Evolutionary conservation across 1,284 basidiomycete genomes (phyloP).

Genomic region (Ceratobasidium sp.): DNA sequence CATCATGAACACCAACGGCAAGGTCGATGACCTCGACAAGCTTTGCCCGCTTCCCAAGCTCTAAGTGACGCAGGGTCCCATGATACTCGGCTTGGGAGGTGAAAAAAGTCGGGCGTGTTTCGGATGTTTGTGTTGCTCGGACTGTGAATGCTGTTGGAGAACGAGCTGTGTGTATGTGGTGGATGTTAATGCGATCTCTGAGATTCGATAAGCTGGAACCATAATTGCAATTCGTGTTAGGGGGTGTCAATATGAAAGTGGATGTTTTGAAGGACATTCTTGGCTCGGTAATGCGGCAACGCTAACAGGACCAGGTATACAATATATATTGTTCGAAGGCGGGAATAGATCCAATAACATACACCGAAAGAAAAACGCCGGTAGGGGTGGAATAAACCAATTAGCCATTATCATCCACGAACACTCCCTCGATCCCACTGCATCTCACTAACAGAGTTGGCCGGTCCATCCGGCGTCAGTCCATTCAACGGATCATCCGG

Average conservation of each 20-base stretch:
- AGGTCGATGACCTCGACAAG: conserved; percentile 39
- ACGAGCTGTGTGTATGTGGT: conserved; percentile 9
- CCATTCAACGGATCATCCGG: background rate
- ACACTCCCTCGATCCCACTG: conserved; percentile 22
- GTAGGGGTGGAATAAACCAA: background rate
- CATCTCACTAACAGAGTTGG: conserved; percentile 33
- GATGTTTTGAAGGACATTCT: no score
- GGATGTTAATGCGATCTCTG: conserved; percentile 32
- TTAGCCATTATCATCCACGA: background rate
- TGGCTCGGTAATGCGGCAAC: background rate
- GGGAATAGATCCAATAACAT: conserved; percentile 39
- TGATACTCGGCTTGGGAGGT: background rate
- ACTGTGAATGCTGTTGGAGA: conserved; percentile 29
- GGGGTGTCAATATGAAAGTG: no score
- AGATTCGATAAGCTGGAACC: background rate
- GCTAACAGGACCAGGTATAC: conserved; percentile 6
- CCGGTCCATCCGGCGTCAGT: conserved; percentile 3
- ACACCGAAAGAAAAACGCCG: conserved; percentile 3
- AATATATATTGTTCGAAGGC: conserved; percentile 16
- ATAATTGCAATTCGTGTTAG: background rate
- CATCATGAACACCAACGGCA: conserved; percentile 74
- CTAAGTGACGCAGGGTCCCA: conserved; percentile 8
- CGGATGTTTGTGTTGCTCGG: conserved; percentile 26
- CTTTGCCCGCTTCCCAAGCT: conserved; percentile 40
- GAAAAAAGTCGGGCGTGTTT: conserved; percentile 5